These are phyloP conservation scores for Penicillium canariense DNA, from an alignment of 495 filamentous ascomycete genomes.

Conservation along the genomic window DNA sequence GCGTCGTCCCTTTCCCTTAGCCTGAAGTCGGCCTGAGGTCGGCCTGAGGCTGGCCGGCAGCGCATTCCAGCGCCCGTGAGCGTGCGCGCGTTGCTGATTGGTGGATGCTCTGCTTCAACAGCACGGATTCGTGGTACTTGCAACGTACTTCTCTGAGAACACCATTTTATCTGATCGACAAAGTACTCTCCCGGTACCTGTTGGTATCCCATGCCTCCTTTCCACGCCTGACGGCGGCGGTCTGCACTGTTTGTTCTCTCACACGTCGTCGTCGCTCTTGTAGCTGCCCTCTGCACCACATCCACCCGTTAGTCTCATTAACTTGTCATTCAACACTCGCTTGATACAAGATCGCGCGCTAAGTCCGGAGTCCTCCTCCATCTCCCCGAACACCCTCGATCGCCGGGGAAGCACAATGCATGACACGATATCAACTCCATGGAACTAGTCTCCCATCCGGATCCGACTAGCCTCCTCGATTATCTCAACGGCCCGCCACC, in stretches of 20 bases:
- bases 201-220: no score
- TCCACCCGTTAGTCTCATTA: no score
- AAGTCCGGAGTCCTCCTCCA: neutral
- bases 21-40: no score
- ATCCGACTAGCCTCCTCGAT: neutral
- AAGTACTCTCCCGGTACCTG: no score
- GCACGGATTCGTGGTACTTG: neutral
- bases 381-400: neutral
- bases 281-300: no score
- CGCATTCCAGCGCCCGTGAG: constrained; percentile 1
- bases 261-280: no score
- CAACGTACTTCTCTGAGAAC: no score
- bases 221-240: no score
- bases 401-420: neutral
- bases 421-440: neutral
- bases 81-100: neutral
- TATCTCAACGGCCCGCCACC: neutral
- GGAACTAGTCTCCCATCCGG: neutral
- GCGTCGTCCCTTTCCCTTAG: neutral
- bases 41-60: neutral
- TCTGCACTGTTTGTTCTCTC: no score
- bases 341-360: neutral
- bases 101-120: neutral
- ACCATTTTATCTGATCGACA: no score
- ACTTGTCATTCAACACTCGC: neutral